Percentiles rank a stretch among this genome's conserved stretches.
phyloP scores from a whole-genome alignment of 2,329 filamentous ascomycete genomes.

The Davidsoniella neocaledoniae region DNA sequence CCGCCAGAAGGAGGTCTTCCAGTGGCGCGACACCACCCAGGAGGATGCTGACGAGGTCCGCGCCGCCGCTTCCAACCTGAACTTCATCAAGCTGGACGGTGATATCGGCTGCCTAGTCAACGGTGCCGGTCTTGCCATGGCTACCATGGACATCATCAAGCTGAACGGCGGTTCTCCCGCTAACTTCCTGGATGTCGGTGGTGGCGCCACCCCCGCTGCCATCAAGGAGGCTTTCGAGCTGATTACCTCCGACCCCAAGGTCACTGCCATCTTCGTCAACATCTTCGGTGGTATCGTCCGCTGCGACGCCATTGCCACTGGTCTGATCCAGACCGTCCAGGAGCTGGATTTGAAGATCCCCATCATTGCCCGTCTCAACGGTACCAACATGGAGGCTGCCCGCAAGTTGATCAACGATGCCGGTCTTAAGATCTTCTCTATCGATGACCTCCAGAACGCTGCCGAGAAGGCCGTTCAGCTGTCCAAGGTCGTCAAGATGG shows the following conservation, averaged over 20 bases:
- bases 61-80: conserved; percentile 82
- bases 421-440: conserved; percentile 98
- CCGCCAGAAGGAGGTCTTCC: conserved; percentile 92
- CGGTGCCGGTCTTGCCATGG: conserved; percentile 97
- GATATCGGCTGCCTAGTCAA: conserved; percentile 99
- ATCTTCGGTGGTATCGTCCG: conserved; percentile 98
- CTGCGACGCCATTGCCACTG: conserved; percentile 92
- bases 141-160: conserved; percentile 99
- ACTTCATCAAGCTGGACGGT: conserved; percentile 99
- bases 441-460: conserved; percentile 91
- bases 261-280: conserved; percentile 98
- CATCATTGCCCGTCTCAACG: conserved; percentile 92
- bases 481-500: conserved; percentile 98
- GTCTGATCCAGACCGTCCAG: conserved; percentile 87
- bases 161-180: conserved; percentile 89
- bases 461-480: conserved; percentile 98
- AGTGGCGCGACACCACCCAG: conserved; percentile 84
- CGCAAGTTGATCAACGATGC: conserved; percentile 91
- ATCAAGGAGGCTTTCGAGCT: conserved; percentile 97
- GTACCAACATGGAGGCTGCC: conserved; percentile 93
- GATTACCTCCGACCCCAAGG: conserved; percentile 96
- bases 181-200: conserved; percentile 98
- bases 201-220: conserved; percentile 88
- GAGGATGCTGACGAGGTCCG: conserved; percentile 97
- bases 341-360: conserved; percentile 91